Evolutionary conservation across 257 asterid genomes (phyloP).

Genomic region (Schizonepeta tenuifolia): DNA sequence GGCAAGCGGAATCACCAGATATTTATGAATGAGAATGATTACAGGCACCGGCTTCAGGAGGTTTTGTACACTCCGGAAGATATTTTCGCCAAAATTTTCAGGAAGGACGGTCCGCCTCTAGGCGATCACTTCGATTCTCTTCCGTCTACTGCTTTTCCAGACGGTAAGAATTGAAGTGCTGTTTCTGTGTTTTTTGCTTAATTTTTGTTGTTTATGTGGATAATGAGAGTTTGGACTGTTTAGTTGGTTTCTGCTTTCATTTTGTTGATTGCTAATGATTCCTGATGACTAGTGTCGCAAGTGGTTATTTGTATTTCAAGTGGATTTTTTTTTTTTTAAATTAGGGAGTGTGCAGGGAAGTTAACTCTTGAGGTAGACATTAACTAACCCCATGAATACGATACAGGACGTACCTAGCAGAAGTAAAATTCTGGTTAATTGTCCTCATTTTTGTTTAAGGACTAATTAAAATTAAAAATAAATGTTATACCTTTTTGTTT

Average conservation of each 20-base stretch:
- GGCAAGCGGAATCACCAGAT: slow-evolving; percentile 45
- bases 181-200: background rate
- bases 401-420: background rate
- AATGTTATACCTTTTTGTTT: slow-evolving; percentile 1
- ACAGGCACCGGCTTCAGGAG: slow-evolving; percentile 72
- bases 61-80: slow-evolving; percentile 63
- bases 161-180: slow-evolving; percentile 32
- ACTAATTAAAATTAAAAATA: slow-evolving; percentile 7
- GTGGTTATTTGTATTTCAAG: background rate
- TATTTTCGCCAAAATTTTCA: slow-evolving; percentile 66
- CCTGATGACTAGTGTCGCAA: background rate
- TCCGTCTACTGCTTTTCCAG: slow-evolving; percentile 59
- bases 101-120: slow-evolving; percentile 90
- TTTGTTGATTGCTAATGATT: slow-evolving; percentile 2
- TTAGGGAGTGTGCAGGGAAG: background rate
- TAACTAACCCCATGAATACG: slow-evolving; percentile 17
- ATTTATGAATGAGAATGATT: slow-evolving; percentile 64
- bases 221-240: slow-evolving; percentile 7
- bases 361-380: background rate
- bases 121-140: slow-evolving; percentile 76
- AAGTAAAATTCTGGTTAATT: background rate
- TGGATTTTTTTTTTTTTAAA: background rate
- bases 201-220: background rate
- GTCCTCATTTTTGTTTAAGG: slow-evolving; percentile 2
- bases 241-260: slow-evolving; percentile 19